Base-by-base conservation (phyloP, 176 grass and related monocot species). In the Neostapfia colusana region DNA sequence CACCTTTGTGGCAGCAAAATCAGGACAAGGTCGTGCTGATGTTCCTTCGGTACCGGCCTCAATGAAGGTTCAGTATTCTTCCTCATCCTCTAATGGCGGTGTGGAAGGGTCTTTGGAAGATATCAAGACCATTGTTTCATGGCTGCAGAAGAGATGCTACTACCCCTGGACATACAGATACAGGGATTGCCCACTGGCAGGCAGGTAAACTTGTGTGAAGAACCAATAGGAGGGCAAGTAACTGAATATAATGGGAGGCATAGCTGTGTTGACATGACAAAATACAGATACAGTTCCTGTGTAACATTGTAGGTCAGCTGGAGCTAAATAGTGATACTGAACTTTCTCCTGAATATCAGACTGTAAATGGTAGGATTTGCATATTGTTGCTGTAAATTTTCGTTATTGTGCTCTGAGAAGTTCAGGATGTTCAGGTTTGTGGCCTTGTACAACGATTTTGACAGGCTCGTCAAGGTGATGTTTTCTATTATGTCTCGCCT, bases 131-230 rank as follows among this genome's bases (percentile, higher is more conserved):
- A 79, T 82, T 21, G 75, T 79, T 61, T 79, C 85, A 18, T 83
- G 85, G 85, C 68, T 88, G 75, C 80, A 88, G 62, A 88, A 55
- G 62, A 83, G 6, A 62, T 12, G 80, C 4, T 63, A 20, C 63
- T 74, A 61, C 80, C 75, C 80, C 54, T 42, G 36, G 25, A 88
- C 80, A 3, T 73, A 68, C 51, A 79, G 50, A 65, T 83, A 75
- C 63, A 55, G 36, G 49, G 10, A 62, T 7, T 79, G 74, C 83
- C 48, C 59, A 53, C 41, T 69, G 65, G 34, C 42, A 69, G 28
- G 10, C 31, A 62, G 25, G 6, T 21, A 42, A 74, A 36, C 24
- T 65, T 43, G 76, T 68, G 69, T 43, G 17, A 58, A 73, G 18
- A 58, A 85, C 4, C 18, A 27, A 38, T 46, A 26, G 67, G 77